Evolutionary conservation across 805 yeast species (phyloP), one percentile per base, ranked within the genome.

Genomic region (Wickerhamiella siamensis): DNA sequence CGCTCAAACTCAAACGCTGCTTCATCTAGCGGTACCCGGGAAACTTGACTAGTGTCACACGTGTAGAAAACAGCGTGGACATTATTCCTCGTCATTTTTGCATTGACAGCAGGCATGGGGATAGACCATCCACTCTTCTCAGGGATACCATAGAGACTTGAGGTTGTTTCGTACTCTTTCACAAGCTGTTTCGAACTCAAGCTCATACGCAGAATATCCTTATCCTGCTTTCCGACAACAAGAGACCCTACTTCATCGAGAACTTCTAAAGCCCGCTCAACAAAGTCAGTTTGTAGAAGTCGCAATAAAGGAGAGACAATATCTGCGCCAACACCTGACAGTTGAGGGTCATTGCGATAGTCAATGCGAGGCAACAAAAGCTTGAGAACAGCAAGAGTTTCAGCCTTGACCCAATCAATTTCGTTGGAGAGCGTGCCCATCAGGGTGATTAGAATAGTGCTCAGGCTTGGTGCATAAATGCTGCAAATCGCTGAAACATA

Each of bases 111-210:
- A 2, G 98, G 95, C 88, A 83, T 81, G 2, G 97, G 94, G 39
- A 93, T 77, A 0, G 95, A 79, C 99, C 99, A 91, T 1, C 99
- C 99, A 53, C 80, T 77, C 10, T 83, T 94, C 47, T 82, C 88
- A 0, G 98, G 97, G 19, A 88, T 77, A 14, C 98, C 98, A 64
- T 86, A 93, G 42, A 91, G 64, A 0, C 96, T 84, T 0, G 91
- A 86, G 2, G 91, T 79, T 50, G 74, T 77, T 49, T 82, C 95
- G 55, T 79, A 81, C 48, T 83, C 93, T 48, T 79, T 82, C 51
- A 80, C 74, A 50, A 81, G 67, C 6, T 83, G 73, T 12, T 77
- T 66, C 49, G 82, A 84, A 9, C 96, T 96, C 55, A 88, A 71
- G 51, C 94, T 80, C 77, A 91, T 83, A 57, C 96, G 70, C 51